A percentile compares a stretch with the other conserved stretches of the same genome.
phyloP scores from a whole-genome alignment of 306 rosid genomes.

The Cicer judaicum region DNA sequence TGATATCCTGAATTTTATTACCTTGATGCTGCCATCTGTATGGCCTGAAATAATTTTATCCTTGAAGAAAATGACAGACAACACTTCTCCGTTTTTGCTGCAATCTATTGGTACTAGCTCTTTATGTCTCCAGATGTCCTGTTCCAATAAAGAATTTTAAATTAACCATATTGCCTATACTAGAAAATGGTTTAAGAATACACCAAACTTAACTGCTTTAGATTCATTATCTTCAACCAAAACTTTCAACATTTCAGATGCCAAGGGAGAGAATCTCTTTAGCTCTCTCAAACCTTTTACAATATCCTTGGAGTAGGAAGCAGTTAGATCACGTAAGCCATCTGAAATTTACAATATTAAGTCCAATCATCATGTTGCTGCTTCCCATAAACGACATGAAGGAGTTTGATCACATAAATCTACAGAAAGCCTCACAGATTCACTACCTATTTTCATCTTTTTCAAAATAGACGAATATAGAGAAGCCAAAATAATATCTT shows the following conservation, averaged over 20 bases:
- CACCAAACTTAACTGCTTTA: slow-evolving; percentile 70
- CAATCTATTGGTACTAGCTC: slow-evolving; percentile 78
- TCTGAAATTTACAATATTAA: slow-evolving; percentile 64
- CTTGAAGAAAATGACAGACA: slow-evolving; percentile 65
- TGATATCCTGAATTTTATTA: slow-evolving; percentile 37
- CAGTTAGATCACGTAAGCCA: slow-evolving; percentile 61
- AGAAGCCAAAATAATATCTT: slow-evolving; percentile 21
- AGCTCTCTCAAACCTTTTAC: slow-evolving; percentile 78
- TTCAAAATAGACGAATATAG: not conserved
- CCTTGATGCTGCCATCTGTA: slow-evolving; percentile 95
- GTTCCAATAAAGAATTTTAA: slow-evolving; percentile 42
- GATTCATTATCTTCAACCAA: slow-evolving; percentile 65
- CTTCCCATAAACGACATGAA: slow-evolving; percentile 7
- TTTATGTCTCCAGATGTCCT: slow-evolving; percentile 86
- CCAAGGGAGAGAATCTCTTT: slow-evolving; percentile 73
- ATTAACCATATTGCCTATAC: slow-evolving; percentile 23
- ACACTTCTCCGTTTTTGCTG: slow-evolving; percentile 83
- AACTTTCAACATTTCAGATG: slow-evolving; percentile 73
- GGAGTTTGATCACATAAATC: slow-evolving; percentile 24
- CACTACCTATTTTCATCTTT: not conserved
- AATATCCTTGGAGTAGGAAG: slow-evolving; percentile 63
- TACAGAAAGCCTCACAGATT: slow-evolving; percentile 14
- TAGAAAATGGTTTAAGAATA: slow-evolving; percentile 30
- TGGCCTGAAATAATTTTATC: slow-evolving; percentile 83
- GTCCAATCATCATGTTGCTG: slow-evolving; percentile 28